Percentiles rank a stretch among this genome's conserved stretches.
Conservation (phyloP, 805 yeast species). For the Candida jianshihensis region DNA sequence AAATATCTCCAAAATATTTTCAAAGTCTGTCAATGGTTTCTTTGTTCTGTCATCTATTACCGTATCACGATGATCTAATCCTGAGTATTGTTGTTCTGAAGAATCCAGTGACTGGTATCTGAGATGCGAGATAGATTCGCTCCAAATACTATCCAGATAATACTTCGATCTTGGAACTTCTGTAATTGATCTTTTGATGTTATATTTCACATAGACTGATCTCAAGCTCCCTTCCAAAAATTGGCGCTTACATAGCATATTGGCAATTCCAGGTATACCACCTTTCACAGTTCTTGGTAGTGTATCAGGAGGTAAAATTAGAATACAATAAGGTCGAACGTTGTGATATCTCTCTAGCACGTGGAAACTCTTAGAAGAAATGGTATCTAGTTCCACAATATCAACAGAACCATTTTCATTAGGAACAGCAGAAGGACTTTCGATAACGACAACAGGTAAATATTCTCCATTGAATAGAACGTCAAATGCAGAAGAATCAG, state of each 20-base stretch:
- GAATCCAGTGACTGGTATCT: conserved; percentile 54
- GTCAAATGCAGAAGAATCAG: conserved; percentile 91
- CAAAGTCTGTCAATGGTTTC: conserved; percentile 67
- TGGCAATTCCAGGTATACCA: conserved; percentile 90
- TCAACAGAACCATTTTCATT: conserved; percentile 24
- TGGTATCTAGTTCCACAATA: conserved; percentile 37
- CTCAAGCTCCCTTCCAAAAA: conserved; percentile 73
- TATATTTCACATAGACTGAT: conserved; percentile 79
- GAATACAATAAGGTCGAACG: conserved; percentile 73
- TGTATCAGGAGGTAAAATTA: conserved; percentile 73
- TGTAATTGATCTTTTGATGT: conserved; percentile 53
- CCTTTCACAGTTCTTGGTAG: conserved; percentile 78
- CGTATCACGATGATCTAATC: conserved; percentile 70
- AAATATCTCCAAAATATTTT: conserved; percentile 62
- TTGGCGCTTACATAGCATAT: conserved; percentile 71
- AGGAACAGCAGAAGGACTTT: conserved; percentile 49
- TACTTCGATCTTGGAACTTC: conserved; percentile 72
- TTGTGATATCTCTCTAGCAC: conserved; percentile 52
- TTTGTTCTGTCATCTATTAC: conserved; percentile 74
- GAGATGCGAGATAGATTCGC: conserved; percentile 46
- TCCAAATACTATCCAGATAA: conserved; percentile 78
- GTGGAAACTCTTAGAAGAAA: conserved; percentile 40
- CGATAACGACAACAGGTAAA: conserved; percentile 79
- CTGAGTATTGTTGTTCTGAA: conserved; percentile 68
- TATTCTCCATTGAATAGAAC: conserved; percentile 65